These are phyloP conservation scores for Talaromyces ruber DNA, from an alignment of 495 filamentous ascomycete species.

Conservation along the genomic window DNA sequence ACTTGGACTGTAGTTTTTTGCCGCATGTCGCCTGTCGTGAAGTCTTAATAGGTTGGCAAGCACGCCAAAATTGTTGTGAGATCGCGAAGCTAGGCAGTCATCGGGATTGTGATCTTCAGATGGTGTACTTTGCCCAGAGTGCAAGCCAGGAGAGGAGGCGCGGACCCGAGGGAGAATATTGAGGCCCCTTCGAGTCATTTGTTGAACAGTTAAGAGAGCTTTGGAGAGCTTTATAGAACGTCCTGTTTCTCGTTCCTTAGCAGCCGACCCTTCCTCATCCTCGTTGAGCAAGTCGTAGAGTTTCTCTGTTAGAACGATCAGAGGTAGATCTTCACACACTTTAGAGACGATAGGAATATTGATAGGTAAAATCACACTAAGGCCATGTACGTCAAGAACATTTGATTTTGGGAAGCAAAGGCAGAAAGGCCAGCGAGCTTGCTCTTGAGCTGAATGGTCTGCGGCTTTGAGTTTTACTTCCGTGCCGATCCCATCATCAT, in stretches of 20 bases:
- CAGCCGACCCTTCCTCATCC: conserved; percentile 22
- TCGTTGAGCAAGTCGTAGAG: conserved; percentile 23
- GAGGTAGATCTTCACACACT: conserved; percentile 30
- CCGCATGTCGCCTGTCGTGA: conserved; percentile 38
- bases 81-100: conserved; percentile 58
- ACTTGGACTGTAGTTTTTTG: background rate
- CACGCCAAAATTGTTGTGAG: conserved; percentile 66
- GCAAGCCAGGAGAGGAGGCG: conserved; percentile 28
- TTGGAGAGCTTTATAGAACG: conserved; percentile 20
- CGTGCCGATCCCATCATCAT: conserved; percentile 26
- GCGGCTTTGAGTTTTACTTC: conserved; percentile 17
- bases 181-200: conserved; percentile 32
- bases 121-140: conserved; percentile 53
- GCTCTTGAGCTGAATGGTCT: conserved; percentile 17
- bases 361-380: conserved; percentile 14
- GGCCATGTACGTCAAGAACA: conserved; percentile 20
- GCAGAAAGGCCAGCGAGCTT: conserved; percentile 27
- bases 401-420: conserved; percentile 14
- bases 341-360: conserved; percentile 22
- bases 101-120: conserved; percentile 51
- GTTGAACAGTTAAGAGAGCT: conserved; percentile 25
- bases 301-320: conserved; percentile 31
- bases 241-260: conserved; percentile 14
- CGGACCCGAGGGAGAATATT: conserved; percentile 28
- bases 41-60: conserved; percentile 73